Evolutionary conservation across 257 asterid genomes (phyloP).

Genomic region (Solanum etuberosum): DNA sequence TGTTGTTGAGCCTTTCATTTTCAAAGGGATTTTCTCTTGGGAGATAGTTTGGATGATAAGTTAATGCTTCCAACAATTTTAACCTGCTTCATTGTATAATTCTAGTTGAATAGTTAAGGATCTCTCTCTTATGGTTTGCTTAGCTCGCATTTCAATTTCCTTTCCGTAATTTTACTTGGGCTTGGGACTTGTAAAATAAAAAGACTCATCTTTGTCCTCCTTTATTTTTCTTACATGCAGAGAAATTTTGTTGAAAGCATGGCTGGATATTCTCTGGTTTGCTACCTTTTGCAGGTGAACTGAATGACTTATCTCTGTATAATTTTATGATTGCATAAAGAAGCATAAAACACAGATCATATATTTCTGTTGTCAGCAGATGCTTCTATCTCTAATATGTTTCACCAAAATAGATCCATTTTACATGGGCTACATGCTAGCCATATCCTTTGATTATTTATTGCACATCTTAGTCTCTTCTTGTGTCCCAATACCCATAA

Average conservation of each 20-base stretch:
- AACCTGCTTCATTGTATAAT: background rate
- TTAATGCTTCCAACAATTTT: background rate
- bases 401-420: background rate
- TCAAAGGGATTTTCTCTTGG: background rate
- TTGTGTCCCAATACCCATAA: background rate
- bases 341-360: background rate
- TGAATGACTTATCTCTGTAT: background rate
- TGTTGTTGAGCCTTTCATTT: background rate
- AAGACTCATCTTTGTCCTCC: background rate
- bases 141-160: background rate
- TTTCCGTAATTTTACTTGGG: background rate
- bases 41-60: background rate
- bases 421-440: background rate
- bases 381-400: background rate
- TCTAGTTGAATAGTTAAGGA: background rate
- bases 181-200: background rate
- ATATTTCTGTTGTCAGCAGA: background rate
- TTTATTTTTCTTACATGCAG: constrained; percentile 16
- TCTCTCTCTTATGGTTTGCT: background rate
- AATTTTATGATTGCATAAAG: background rate
- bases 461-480: background rate
- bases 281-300: constrained; percentile 82
- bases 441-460: background rate
- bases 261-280: constrained; percentile 98
- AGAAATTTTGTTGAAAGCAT: constrained; percentile 97